Conservation (phyloP, 2,329 filamentous ascomycete species). For the Sodiomyces alkalinus region DNA sequence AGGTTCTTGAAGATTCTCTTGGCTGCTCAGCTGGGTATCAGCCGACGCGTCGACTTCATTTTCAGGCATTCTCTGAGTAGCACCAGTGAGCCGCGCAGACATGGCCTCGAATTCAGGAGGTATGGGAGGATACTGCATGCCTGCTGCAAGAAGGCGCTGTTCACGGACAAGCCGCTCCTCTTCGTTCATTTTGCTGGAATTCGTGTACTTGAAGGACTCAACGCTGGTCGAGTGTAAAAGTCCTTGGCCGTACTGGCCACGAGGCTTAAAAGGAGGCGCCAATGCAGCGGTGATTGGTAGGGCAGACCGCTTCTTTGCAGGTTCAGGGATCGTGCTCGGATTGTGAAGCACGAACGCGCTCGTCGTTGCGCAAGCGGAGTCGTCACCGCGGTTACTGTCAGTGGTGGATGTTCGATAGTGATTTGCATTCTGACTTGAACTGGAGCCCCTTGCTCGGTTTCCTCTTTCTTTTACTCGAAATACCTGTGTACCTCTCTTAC, state of each 20-base stretch:
- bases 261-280: conserved; percentile 33
- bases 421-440: neutral
- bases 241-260: conserved; percentile 8
- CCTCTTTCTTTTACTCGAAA: neutral
- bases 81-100: no score
- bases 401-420: neutral
- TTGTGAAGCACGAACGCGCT: neutral
- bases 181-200: no score
- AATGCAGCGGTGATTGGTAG: conserved; percentile 31
- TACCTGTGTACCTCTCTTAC: no score
- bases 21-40: no score
- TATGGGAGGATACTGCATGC: no score
- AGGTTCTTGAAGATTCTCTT: neutral
- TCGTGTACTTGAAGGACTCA: no score
- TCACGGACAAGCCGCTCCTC: no score
- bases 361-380: neutral
- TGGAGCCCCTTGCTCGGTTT: neutral
- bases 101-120: no score
- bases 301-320: conserved; percentile 17
- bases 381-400: neutral
- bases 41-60: no score
- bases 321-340: conserved; percentile 6
- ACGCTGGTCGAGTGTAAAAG: no score
- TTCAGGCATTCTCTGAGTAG: no score
- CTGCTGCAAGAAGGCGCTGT: no score